These are phyloP conservation scores for Coemansia erecta DNA, from an alignment of 192 early-diverging fungal genomes.

Conservation along the genomic window DNA sequence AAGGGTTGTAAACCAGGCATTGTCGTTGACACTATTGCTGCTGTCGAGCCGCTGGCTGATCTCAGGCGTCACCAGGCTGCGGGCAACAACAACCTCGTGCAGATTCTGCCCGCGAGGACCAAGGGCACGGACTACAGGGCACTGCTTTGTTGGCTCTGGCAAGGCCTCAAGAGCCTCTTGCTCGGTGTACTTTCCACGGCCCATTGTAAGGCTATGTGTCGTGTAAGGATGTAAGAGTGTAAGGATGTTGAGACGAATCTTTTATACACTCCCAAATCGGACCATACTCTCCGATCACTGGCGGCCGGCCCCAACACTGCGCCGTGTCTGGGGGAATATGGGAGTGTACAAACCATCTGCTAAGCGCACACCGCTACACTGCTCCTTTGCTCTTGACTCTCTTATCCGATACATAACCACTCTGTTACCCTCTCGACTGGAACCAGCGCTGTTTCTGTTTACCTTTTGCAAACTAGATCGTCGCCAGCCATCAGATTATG, in stretches of 20 bases:
- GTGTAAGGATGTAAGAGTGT: not conserved
- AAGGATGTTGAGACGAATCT: not conserved
- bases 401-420: too few relatives aligned
- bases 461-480: too few relatives aligned
- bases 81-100: slow-evolving; percentile 62
- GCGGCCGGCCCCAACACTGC: too few relatives aligned
- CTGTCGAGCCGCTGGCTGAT: slow-evolving; percentile 33
- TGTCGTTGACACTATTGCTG: slow-evolving; percentile 23
- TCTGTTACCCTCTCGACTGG: too few relatives aligned
- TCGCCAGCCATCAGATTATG: too few relatives aligned
- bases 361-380: too few relatives aligned
- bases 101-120: slow-evolving; percentile 71
- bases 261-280: too few relatives aligned
- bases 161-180: slow-evolving; percentile 43
- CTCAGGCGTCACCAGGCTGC: slow-evolving; percentile 26
- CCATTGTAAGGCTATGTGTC: slow-evolving; percentile 12
- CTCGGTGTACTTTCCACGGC: slow-evolving; percentile 47
- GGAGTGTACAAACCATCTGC: too few relatives aligned
- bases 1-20: slow-evolving; percentile 55
- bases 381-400: too few relatives aligned
- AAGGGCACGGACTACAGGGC: slow-evolving; percentile 58
- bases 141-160: slow-evolving; percentile 29
- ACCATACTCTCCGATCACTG: too few relatives aligned
- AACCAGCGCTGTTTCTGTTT: too few relatives aligned
- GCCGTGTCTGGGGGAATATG: too few relatives aligned